Base-by-base conservation (phyloP, 2,329 filamentous ascomycete species). In the Cercospora sojina region DNA sequence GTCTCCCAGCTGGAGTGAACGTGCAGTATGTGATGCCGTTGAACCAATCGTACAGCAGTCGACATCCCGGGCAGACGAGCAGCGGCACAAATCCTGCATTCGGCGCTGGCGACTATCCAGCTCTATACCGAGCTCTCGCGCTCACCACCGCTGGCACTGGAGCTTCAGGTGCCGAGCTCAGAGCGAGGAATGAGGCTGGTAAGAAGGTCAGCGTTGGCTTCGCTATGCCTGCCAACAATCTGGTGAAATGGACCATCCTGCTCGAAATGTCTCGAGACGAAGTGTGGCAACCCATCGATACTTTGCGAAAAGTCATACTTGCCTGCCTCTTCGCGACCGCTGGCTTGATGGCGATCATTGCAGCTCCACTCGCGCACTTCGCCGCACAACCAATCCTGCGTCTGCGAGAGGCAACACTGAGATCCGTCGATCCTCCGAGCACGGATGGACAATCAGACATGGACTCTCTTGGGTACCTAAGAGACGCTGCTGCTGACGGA, bases 301-400 rank as follows among this genome's bases (percentile, higher is more conserved):
- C 87, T 20, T 82, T 97, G n/a, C 87, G 91, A 20, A 88, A 90
- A 57, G 91, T 97, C 59, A 85, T 97, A 1, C 79, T 97, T 2
- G 91, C 88, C 5, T 96, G 92, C 68, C 90, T 96, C 0, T 96
- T 97, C 76, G 91, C 90, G 0, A 94, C 92, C 0, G 85, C 89
- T 12, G 93, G 72, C 0, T 83, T 90, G 4, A 86, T 96, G 60
- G 76, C 93, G 3, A 68, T 96, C 8, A 77, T 96, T 1, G 84
- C 92, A 2, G 85, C 93, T 41, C 92, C 93, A 0, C 87, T 93
- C 41, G 92, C 93, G 1, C 93, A 97, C 75, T 86, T 90, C 67
- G 91, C 91, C 58, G 92, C 95, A 56, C 82, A 88, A 71, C 93
- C 93, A 0, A 97, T 96, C 70, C 83, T 90, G 59, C 84, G 90